phyloP scores from a whole-genome alignment of 2,329 filamentous ascomycete genomes.

The Xylariomycetidae sp. region DNA sequence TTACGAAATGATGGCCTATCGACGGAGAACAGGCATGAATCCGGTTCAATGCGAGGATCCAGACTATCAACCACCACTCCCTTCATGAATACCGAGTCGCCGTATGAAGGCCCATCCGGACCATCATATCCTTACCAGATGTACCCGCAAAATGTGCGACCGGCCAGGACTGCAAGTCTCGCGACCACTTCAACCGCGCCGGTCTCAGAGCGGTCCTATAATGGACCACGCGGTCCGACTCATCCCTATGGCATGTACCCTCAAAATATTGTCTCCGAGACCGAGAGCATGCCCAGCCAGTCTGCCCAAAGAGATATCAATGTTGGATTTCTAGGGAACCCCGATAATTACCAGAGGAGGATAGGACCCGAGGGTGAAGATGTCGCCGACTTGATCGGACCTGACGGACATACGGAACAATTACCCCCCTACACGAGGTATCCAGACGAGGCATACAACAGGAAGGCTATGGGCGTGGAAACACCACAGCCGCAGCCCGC shows the following conservation, averaged over 20 bases:
- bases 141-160: slow-evolving; percentile 67
- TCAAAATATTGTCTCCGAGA: slow-evolving; percentile 63
- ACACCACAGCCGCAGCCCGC: slow-evolving; percentile 13
- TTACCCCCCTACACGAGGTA: slow-evolving; percentile 89
- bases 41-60: slow-evolving; percentile 20
- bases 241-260: slow-evolving; percentile 86
- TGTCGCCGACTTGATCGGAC: slow-evolving; percentile 78
- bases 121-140: slow-evolving; percentile 82
- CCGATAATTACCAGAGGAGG: slow-evolving; percentile 64
- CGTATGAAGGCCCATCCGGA: slow-evolving; percentile 64
- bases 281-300: slow-evolving; percentile 38
- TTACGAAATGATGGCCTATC: slow-evolving; percentile 45
- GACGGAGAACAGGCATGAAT: slow-evolving; percentile 14
- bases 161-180: slow-evolving; percentile 53
- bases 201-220: slow-evolving; percentile 53
- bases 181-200: slow-evolving; percentile 67
- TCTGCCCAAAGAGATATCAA: slow-evolving; percentile 45
- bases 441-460: slow-evolving; percentile 65
- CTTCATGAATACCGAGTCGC: slow-evolving; percentile 49
- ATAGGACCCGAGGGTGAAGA: slow-evolving; percentile 81
- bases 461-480: slow-evolving; percentile 41
- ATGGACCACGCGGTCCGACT: slow-evolving; percentile 61
- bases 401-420: slow-evolving; percentile 85
- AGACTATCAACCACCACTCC: slow-evolving; percentile 33
- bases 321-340: slow-evolving; percentile 69